These are phyloP conservation scores for Termitomyces sp. DNA, from an alignment of 768 basidiomycete genomes.

Conservation along the genomic window DNA sequence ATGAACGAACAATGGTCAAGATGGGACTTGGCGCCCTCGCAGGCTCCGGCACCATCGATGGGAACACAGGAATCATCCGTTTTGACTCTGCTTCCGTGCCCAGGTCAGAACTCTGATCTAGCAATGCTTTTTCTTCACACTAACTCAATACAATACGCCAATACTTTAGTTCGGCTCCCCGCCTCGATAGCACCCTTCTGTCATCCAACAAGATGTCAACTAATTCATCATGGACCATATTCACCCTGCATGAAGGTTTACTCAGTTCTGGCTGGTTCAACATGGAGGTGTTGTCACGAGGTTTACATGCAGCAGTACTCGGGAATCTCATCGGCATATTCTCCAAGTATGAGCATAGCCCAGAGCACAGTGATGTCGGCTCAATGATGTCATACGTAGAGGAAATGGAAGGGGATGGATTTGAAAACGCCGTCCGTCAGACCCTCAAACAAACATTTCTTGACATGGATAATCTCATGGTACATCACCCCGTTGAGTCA, in stretches of 20 bases:
- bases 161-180: slow-evolving; percentile 1
- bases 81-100: slow-evolving; percentile 12
- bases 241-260: slow-evolving; percentile 29
- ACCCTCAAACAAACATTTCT: slow-evolving; percentile 1
- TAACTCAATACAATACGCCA: not conserved
- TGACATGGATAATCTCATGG: not conserved
- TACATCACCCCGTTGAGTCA: not conserved
- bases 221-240: slow-evolving; percentile 24
- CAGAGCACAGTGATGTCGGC: slow-evolving; percentile 14
- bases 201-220: slow-evolving; percentile 1
- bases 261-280: slow-evolving; percentile 20
- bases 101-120: slow-evolving; percentile 5
- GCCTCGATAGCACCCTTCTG: slow-evolving; percentile 4
- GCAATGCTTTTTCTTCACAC: no score
- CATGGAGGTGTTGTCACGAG: slow-evolving; percentile 19
- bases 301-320: slow-evolving; percentile 17
- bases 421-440: not conserved
- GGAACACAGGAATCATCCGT: slow-evolving; percentile 12
- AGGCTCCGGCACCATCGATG: slow-evolving; percentile 2
- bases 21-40: not conserved
- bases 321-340: not conserved
- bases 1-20: not conserved
- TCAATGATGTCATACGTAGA: not conserved
- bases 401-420: not conserved
- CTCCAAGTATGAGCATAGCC: slow-evolving; percentile 9